Evolutionary conservation across 306 rosid species (phyloP), one percentile per base, ranked within the genome.

Genomic region (Astragalus membranaceus): DNA sequence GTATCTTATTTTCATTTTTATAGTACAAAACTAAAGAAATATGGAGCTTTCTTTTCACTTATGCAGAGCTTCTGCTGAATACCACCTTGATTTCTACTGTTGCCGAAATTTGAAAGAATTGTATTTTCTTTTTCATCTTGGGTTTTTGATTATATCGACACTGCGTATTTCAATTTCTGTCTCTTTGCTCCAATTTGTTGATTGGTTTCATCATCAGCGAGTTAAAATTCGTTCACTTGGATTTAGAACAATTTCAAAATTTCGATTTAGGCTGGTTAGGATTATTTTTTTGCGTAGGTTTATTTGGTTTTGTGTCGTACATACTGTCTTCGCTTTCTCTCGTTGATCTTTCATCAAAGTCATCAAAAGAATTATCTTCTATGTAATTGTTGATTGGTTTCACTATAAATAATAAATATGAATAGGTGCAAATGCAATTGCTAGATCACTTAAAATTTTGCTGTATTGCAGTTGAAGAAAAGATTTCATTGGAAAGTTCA

Each of bases 401-500:
- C 39, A 52, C 51, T 62, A 16, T 72, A 67, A 66, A 44, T 20
- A 20, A 16, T 72, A 67, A 66, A 44, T 20, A 20, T 20, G 23
- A 20, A 0, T 50, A 23, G 55, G 69, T 74, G 64, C 43, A 52
- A 76, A 29, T 70, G 70, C 43, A 52, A 76, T 35, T 70, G 70
- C 47, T 71, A 32, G 71, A 72, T 77, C 16, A 35, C 71, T 69
- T 32, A 14, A 47, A 42, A 29, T 43, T 53, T 35, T 33, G 54
- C 71, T 73, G 1, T 53, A 30, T 76, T 90, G 87, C 86, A 94
- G 97, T 87, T 54, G 99, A 94, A 69, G 85, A 83, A 52, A 91
- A 86, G 47, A 91, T 37, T 82, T 81, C 85, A 78, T 77, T 91
- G 64, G 95, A 91, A 43, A 50, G 59, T 79, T 70, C 86, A 50